These are phyloP conservation scores for Taphrina populina DNA, from an alignment of 1,139 yeast genomes.

Conservation along the genomic window DNA sequence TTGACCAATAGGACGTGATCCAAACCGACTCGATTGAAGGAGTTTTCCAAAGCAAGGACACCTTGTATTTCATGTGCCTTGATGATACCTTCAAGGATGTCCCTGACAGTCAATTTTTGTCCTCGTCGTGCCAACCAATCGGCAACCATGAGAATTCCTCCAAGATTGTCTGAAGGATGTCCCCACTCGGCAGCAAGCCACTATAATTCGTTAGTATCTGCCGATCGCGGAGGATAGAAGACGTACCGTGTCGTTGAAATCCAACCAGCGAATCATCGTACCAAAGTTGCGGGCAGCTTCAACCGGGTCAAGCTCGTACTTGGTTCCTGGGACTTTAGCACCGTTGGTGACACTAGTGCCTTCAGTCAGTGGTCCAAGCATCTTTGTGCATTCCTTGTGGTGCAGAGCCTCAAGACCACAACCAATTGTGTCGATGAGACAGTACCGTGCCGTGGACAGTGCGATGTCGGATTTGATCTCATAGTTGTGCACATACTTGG, in stretches of 20 bases:
- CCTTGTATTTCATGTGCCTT: conserved; percentile 66
- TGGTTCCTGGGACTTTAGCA: conserved; percentile 56
- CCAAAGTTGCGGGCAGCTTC: conserved; percentile 61
- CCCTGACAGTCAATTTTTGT: conserved; percentile 51
- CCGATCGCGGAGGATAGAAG: background rate
- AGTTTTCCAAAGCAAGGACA: conserved; percentile 57
- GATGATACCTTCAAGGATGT: conserved; percentile 57
- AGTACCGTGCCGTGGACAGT: conserved; percentile 46
- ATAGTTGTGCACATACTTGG: conserved; percentile 54
- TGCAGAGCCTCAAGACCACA: conserved; percentile 62
- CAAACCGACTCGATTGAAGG: conserved; percentile 59
- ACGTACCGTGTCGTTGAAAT: conserved; percentile 51
- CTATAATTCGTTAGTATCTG: conserved; percentile 42
- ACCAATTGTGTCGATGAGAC: conserved; percentile 58
- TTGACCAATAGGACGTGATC: conserved; percentile 61
- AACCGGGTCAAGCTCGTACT: conserved; percentile 54
- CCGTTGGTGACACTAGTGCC: conserved; percentile 58
- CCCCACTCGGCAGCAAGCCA: conserved; percentile 71
- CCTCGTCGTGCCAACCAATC: conserved; percentile 55
- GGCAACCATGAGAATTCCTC: conserved; percentile 59
- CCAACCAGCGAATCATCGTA: conserved; percentile 59
- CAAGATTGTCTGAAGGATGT: conserved; percentile 61
- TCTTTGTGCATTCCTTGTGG: conserved; percentile 52
- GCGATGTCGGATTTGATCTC: conserved; percentile 53
- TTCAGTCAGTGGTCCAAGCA: conserved; percentile 58